Conservation (phyloP, 805 yeast species). For the Kazachstania psychrophila region DNA sequence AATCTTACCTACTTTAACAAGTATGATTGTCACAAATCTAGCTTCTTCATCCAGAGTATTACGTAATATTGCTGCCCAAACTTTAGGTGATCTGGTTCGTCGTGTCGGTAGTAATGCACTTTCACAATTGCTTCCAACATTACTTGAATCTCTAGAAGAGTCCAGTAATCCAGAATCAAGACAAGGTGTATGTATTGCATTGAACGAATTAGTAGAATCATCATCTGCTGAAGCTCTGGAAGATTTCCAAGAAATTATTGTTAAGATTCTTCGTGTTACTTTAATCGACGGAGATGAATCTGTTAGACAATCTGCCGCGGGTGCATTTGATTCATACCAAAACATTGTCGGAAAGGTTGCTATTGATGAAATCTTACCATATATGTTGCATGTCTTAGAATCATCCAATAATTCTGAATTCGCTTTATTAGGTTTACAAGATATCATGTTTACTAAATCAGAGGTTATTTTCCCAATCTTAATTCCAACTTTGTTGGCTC, state of each 20-base stretch:
- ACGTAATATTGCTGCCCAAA: constrained; percentile 82
- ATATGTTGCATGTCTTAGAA: constrained; percentile 62
- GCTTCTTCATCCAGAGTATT: constrained; percentile 75
- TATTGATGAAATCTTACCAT: constrained; percentile 82
- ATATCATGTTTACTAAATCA: constrained; percentile 82
- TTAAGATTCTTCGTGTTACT: constrained; percentile 67
- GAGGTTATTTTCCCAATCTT: constrained; percentile 90
- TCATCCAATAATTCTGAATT: constrained; percentile 48
- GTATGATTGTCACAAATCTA: constrained; percentile 68
- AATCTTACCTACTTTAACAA: constrained; percentile 74
- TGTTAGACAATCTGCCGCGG: constrained; percentile 88
- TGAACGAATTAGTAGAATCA: constrained; percentile 74
- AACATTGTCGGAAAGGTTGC: constrained; percentile 74
- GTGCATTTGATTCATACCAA: constrained; percentile 82
- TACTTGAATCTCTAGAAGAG: constrained; percentile 54
- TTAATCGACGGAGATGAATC: constrained; percentile 61
- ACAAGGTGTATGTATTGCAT: constrained; percentile 94
- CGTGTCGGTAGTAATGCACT: constrained; percentile 87
- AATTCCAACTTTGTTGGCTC: constrained; percentile 70
- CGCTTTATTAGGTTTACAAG: constrained; percentile 82
- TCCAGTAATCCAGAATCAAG: constrained; percentile 69
- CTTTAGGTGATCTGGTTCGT: constrained; percentile 89
- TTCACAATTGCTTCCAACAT: constrained; percentile 73
- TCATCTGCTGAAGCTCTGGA: constrained; percentile 51
- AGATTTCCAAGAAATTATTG: constrained; percentile 59